phyloP scores from a whole-genome alignment of 495 filamentous ascomycete species.

The Lasiosphaeris hirsuta region DNA sequence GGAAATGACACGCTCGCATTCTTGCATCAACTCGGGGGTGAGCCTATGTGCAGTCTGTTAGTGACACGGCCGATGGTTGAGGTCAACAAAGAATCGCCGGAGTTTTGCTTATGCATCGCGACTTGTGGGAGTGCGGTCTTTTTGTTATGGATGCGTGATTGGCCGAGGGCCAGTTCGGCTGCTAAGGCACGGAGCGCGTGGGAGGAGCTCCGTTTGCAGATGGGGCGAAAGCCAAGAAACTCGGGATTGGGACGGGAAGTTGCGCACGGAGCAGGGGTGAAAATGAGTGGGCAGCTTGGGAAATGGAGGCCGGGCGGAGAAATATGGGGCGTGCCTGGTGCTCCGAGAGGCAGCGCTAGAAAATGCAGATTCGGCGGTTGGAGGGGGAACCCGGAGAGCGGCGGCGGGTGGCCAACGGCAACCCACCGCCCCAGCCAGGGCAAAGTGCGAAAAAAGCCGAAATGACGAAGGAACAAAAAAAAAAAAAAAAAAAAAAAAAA shows the following conservation, averaged over 20 bases:
- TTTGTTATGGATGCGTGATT: conserved; percentile 2
- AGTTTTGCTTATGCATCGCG: background rate
- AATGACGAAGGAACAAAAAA: conserved; percentile 18
- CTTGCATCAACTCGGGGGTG: conserved; percentile 44
- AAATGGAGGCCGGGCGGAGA: conserved; percentile 33
- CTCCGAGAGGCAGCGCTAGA: conserved; percentile 27
- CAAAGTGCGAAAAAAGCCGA: conserved; percentile 12
- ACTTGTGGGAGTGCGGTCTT: background rate
- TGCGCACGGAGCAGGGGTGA: conserved; percentile 30
- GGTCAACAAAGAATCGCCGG: background rate
- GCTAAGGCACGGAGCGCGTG: conserved; percentile 20
- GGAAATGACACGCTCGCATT: conserved; percentile 49
- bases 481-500: conserved; percentile 8
- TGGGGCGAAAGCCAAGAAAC: conserved; percentile 17
- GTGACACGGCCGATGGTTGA: conserved; percentile 10
- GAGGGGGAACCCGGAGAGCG: conserved; percentile 15
- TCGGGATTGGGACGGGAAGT: conserved; percentile 27
- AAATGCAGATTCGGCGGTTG: conserved; percentile 22
- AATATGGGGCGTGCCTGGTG: conserved; percentile 26
- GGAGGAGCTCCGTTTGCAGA: conserved; percentile 20
- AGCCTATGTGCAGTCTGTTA: conserved; percentile 32
- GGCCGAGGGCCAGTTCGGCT: conserved; percentile 1
- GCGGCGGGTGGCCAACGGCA: conserved; percentile 5
- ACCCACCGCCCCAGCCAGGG: conserved; percentile 5
- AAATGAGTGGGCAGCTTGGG: conserved; percentile 26